These are phyloP conservation scores for Heliamphora exappendiculata DNA, from an alignment of 148 eudicot genomes.

Conservation along the genomic window DNA sequence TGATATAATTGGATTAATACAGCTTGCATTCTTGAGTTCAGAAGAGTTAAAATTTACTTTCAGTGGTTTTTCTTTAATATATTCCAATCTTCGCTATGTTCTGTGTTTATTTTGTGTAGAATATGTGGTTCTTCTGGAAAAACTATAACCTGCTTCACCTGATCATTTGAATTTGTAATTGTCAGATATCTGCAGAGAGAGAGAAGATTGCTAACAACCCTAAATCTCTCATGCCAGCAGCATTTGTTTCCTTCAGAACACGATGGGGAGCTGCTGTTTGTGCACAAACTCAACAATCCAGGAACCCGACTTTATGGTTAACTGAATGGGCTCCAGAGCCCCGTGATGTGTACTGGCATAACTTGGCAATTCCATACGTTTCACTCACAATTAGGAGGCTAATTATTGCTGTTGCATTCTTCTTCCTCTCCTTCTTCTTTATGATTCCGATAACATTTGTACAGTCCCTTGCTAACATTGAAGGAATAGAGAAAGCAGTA, in stretches of 20 bases:
- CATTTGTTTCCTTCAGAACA: slow-evolving; percentile 56
- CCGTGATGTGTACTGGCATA: slow-evolving; percentile 62
- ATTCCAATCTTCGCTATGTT: background rate
- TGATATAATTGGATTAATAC: background rate
- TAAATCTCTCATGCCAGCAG: slow-evolving; percentile 39
- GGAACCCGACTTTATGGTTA: slow-evolving; percentile 52
- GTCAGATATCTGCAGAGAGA: slow-evolving; percentile 42
- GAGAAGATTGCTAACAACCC: slow-evolving; percentile 24
- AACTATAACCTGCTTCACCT: background rate
- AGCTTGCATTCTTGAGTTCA: background rate
- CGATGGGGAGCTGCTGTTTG: slow-evolving; percentile 62
- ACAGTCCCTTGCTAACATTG: slow-evolving; percentile 61
- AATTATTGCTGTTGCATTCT: slow-evolving; percentile 48
- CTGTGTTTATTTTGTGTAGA: background rate
- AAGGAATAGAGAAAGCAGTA: slow-evolving; percentile 48
- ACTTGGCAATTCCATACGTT: slow-evolving; percentile 52
- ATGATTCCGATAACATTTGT: slow-evolving; percentile 65
- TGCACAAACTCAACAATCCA: slow-evolving; percentile 59
- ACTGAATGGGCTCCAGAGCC: slow-evolving; percentile 74
- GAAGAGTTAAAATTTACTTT: background rate
- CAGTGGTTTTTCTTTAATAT: background rate
- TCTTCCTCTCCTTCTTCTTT: slow-evolving; percentile 68
- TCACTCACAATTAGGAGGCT: slow-evolving; percentile 55
- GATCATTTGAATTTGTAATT: slow-evolving; percentile 3
- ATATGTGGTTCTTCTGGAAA: background rate